Evolutionary conservation across 2,329 filamentous ascomycete species (phyloP), one percentile per base, ranked within the genome.

Genomic region (Dryadomyces quercivorus): DNA sequence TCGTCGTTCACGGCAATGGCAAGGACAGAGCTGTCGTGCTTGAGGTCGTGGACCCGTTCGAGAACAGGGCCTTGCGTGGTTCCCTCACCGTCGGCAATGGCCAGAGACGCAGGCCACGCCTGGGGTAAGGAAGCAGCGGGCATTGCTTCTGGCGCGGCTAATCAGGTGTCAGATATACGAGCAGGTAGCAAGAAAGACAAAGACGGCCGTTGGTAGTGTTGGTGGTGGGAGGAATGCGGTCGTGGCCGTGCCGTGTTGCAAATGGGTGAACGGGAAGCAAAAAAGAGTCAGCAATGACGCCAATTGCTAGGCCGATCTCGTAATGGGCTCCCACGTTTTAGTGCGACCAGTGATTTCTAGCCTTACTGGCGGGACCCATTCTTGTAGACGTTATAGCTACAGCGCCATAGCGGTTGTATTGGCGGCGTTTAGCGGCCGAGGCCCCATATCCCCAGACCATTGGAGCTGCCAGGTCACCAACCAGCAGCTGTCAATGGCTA

Each of bases 1-100:
- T 86, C 77, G 52, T 88, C 77, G 55, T 88, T 90, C 22, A 95
- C 81, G 4, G 84, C 88, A 55, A 98, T 78, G 9, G 89, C 82
- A 51, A 98, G 81, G 50, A 94, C 86, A 2, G 86, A 89, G 67
- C 82, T 87, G 63, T 83, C 78, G 65, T 92, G 86, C 64, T 83
- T 78, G 58, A 94, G 79, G 60, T 82, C 83, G 66, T 94, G 88
- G 56, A 84, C 72, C 48, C 89, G 76, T 54, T 81, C 77, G n/a
- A 87, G 87, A 6, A 65, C 60, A 16, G 60, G 46, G 49, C 64
- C 63, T 22, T 54, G 50, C 0, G 52, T 47, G 12, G 45, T 40
- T 36, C 53, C 50, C 38, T 57, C 56, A 47, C 56, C 57, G 56
- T 58, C 59, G 22, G 56, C 53, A 45, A 55, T 48, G 53, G 59